Conservation (phyloP, 1,284 basidiomycete species). For the Heterobasidion annosum region DNA sequence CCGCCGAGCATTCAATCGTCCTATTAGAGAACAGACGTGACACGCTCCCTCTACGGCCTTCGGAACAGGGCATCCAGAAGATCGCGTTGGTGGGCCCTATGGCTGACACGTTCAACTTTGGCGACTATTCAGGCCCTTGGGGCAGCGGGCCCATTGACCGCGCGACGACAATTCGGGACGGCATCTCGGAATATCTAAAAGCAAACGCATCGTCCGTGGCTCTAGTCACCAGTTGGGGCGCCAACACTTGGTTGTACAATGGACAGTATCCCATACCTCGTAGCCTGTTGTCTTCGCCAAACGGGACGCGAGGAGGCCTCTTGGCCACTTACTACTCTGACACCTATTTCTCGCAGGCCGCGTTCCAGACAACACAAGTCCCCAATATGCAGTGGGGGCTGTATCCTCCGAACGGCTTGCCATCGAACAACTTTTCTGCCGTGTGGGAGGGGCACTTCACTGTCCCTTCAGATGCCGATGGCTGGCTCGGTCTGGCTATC, state of each 20-base stretch:
- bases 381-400: slow-evolving; percentile 21
- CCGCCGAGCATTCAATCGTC: not conserved
- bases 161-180: slow-evolving; percentile 17
- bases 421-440: slow-evolving; percentile 22
- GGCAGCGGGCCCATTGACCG: slow-evolving; percentile 16
- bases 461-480: slow-evolving; percentile 14
- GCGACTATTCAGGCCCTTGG: slow-evolving; percentile 21
- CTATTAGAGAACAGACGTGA: not conserved
- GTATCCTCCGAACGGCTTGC: slow-evolving; percentile 19
- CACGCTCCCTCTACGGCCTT: not conserved
- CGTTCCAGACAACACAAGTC: slow-evolving; percentile 14
- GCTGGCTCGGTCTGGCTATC: slow-evolving; percentile 16
- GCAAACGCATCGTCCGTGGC: slow-evolving; percentile 9
- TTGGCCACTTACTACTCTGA: slow-evolving; percentile 18
- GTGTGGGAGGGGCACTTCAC: slow-evolving; percentile 20
- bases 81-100: not conserved
- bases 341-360: slow-evolving; percentile 15
- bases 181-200: slow-evolving; percentile 14
- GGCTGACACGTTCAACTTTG: slow-evolving; percentile 17
- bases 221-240: slow-evolving; percentile 17
- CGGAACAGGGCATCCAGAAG: not conserved
- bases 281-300: slow-evolving; percentile 14
- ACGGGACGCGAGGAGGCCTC: slow-evolving; percentile 15
- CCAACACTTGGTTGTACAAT: slow-evolving; percentile 20
- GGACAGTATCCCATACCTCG: slow-evolving; percentile 20